These are phyloP conservation scores for Eucalyptus sp. DNA, from an alignment of 345 rosid genomes.

Conservation along the genomic window DNA sequence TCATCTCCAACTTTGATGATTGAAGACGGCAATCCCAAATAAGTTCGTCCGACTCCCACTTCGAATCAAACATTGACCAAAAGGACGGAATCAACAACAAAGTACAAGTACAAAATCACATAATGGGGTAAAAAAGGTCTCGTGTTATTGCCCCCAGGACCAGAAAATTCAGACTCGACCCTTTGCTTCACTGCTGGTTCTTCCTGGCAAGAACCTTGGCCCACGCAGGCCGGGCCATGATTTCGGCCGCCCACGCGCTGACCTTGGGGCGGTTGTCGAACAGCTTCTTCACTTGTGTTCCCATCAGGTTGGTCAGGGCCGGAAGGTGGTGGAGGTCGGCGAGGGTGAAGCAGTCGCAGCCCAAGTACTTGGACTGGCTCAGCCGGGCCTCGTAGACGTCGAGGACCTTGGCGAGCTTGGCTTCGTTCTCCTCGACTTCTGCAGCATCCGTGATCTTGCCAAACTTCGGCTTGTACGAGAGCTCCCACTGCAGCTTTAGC, in stretches of 20 bases:
- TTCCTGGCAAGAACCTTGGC: slow-evolving; percentile 37
- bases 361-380: slow-evolving; percentile 50
- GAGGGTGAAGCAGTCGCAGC: slow-evolving; percentile 45
- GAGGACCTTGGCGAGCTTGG: slow-evolving; percentile 28
- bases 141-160: background rate
- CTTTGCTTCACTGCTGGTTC: background rate
- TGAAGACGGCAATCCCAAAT: background rate
- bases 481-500: slow-evolving; percentile 45
- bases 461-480: slow-evolving; percentile 17
- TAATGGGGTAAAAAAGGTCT: background rate
- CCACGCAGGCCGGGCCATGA: slow-evolving; percentile 24
- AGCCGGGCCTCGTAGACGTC: slow-evolving; percentile 59
- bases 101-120: background rate
- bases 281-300: slow-evolving; percentile 19
- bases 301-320: slow-evolving; percentile 12
- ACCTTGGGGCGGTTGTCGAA: slow-evolving; percentile 11
- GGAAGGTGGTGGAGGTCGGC: slow-evolving; percentile 79
- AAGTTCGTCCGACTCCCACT: background rate
- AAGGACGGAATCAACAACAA: background rate
- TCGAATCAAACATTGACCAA: background rate
- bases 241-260: slow-evolving; percentile 16
- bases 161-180: background rate
- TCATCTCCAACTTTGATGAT: background rate
- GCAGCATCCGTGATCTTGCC: background rate
- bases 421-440: background rate